Conservation (phyloP, 2,329 filamentous ascomycete species). For the Tolypocladium pustulatum region DNA sequence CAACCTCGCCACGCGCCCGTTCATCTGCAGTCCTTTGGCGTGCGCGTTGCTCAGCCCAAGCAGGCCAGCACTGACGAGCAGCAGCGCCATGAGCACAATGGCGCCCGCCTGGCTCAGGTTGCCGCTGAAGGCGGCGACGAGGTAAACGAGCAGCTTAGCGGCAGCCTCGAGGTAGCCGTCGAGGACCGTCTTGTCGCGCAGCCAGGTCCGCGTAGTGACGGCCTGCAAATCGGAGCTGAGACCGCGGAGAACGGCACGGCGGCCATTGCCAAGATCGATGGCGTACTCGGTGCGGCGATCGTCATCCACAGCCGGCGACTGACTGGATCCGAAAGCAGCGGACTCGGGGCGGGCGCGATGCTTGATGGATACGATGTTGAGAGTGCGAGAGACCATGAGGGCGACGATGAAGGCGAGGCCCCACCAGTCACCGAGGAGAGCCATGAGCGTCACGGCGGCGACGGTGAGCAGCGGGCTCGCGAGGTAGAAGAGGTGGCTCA, state of each 20-base stretch:
- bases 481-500: slow-evolving; percentile 39
- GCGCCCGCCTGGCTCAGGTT: slow-evolving; percentile 44
- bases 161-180: slow-evolving; percentile 42
- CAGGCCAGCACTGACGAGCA: slow-evolving; percentile 41
- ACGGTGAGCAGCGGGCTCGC: slow-evolving; percentile 35
- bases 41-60: slow-evolving; percentile 43
- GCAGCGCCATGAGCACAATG: slow-evolving; percentile 37
- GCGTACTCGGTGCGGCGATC: slow-evolving; percentile 30
- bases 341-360: slow-evolving; percentile 24
- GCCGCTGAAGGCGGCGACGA: slow-evolving; percentile 42
- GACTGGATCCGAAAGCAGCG: background rate
- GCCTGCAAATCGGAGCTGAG: slow-evolving; percentile 45
- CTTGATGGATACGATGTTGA: slow-evolving; percentile 48
- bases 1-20: slow-evolving; percentile 33
- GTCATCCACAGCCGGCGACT: background rate
- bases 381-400: slow-evolving; percentile 41
- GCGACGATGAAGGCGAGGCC: slow-evolving; percentile 33
- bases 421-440: slow-evolving; percentile 41
- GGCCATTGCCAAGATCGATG: slow-evolving; percentile 40
- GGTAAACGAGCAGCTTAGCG: slow-evolving; percentile 47
- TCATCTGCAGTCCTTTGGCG: slow-evolving; percentile 35
- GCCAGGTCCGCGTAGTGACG: slow-evolving; percentile 46
- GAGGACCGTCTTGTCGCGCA: slow-evolving; percentile 36
- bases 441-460: slow-evolving; percentile 29
- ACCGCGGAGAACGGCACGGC: slow-evolving; percentile 42